Conservation (phyloP, 371 early-diverging fungal genomes). For the Mucor piriformis region DNA sequence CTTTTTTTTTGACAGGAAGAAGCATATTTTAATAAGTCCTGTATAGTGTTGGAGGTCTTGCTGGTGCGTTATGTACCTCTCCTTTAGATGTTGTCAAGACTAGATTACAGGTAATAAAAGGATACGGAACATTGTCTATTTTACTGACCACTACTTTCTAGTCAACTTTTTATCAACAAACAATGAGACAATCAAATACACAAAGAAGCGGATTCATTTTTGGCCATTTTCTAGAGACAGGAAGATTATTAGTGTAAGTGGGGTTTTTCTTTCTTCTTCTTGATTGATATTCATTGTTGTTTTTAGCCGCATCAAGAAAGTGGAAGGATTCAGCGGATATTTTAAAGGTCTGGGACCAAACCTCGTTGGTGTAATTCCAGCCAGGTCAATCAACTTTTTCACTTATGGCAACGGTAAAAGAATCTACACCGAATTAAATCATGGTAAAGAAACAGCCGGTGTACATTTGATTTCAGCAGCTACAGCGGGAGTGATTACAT, state of each 20-base stretch:
- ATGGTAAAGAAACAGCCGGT: conserved; percentile 73
- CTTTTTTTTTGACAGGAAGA: not conserved
- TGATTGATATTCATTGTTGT: not conserved
- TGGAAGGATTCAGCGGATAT: conserved; percentile 86
- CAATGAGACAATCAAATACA: conserved; percentile 10
- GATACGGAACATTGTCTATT: not conserved
- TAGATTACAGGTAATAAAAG: conserved; percentile 70
- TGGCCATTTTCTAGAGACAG: conserved; percentile 56
- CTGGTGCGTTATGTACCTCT: conserved; percentile 85
- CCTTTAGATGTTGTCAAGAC: conserved; percentile 93
- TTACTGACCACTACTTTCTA: not conserved
- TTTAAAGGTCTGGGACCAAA: conserved; percentile 95
- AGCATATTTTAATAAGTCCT: not conserved
- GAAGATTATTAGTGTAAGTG: conserved; percentile 57
- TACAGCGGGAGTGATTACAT: conserved; percentile 82
- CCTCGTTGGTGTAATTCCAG: conserved; percentile 92
- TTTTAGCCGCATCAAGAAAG: conserved; percentile 66
- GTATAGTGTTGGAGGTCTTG: conserved; percentile 63
- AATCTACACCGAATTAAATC: conserved; percentile 73
- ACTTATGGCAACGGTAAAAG: conserved; percentile 89
- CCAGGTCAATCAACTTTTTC: conserved; percentile 82
- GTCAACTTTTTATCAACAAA: conserved; percentile 38
- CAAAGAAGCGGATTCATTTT: conserved; percentile 26
- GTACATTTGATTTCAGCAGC: conserved; percentile 87
- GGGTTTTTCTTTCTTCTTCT: not conserved